A percentile compares a stretch with the other conserved stretches of the same genome.
Conservation (phyloP, 257 asterid species). For the Leptodermis oblonga region DNA sequence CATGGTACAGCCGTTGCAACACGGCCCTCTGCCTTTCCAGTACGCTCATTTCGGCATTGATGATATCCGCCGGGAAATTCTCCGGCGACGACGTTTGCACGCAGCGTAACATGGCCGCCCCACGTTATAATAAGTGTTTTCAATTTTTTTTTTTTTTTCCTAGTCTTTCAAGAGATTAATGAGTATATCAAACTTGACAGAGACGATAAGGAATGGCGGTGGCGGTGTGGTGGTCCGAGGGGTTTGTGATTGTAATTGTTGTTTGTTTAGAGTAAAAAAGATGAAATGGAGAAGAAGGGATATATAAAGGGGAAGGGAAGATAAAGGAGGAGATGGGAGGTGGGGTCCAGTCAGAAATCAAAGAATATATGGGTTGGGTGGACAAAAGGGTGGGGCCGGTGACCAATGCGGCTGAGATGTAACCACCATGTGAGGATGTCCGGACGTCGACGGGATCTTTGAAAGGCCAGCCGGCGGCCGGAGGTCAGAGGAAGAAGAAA, state of each 20-base stretch:
- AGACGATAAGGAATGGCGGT: not conserved
- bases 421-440: constrained; percentile 63
- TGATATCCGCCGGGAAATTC: constrained; percentile 15
- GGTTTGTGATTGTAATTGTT: no score
- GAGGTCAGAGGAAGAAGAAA: not conserved
- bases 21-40: constrained; percentile 46
- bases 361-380: constrained; percentile 18
- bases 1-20: constrained; percentile 35
- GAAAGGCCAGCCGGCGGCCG: not conserved
- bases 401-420: constrained; percentile 29
- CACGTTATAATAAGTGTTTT: not conserved
- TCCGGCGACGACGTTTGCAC: constrained; percentile 17
- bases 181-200: not conserved
- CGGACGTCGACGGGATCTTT: constrained; percentile 9
- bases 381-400: constrained; percentile 15
- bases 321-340: constrained; percentile 11
- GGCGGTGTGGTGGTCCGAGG: constrained; percentile 1
- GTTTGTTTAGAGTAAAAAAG: constrained; percentile 3
- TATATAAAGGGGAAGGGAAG: constrained; percentile 19
- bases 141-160: not conserved
- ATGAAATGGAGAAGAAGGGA: not conserved
- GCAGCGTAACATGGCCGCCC: constrained; percentile 20
- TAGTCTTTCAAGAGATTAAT: no score
- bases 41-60: constrained; percentile 29
- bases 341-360: not conserved